Percentiles rank a stretch among this genome's conserved stretches.
Evolutionary conservation across 2,329 filamentous ascomycete species (phyloP).

Genomic region (Cucurbitaria berberidis): DNA sequence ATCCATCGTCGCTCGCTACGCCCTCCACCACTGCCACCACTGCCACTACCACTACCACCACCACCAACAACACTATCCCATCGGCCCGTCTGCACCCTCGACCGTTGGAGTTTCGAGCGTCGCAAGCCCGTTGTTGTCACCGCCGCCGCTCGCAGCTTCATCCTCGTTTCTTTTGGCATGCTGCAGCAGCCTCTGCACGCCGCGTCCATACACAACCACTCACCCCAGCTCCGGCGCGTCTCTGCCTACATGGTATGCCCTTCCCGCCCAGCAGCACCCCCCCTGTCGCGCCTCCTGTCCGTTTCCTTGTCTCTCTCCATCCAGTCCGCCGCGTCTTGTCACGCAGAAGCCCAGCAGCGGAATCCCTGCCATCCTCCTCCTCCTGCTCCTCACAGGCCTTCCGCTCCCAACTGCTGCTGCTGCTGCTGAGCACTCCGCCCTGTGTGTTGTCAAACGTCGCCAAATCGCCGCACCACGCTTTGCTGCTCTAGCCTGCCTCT

Average conservation of each 20-base stretch:
- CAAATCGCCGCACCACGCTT: slow-evolving; percentile 19
- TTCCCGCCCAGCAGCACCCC: slow-evolving; percentile 46
- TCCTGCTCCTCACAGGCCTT: too few species aligned
- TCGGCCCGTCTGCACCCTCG: slow-evolving; percentile 31
- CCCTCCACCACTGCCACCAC: too few species aligned
- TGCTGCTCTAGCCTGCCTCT: slow-evolving; percentile 38
- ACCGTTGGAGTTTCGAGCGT: slow-evolving; percentile 41
- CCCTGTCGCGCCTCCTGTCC: slow-evolving; percentile 37
- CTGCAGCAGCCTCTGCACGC: slow-evolving; percentile 48
- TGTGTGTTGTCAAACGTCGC: slow-evolving; percentile 42
- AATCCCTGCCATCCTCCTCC: slow-evolving; percentile 40
- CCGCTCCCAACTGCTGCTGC: slow-evolving; percentile 37
- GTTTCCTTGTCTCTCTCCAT: slow-evolving; percentile 30
- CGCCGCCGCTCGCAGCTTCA: slow-evolving; percentile 35
- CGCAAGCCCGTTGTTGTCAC: slow-evolving; percentile 33
- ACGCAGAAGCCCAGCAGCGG: slow-evolving; percentile 36
- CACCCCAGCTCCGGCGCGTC: slow-evolving; percentile 45
- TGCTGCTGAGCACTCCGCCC: too few species aligned
- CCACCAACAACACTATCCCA: slow-evolving; percentile 12
- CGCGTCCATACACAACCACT: slow-evolving; percentile 40
- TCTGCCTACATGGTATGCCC: slow-evolving; percentile 53
- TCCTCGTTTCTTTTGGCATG: slow-evolving; percentile 47
- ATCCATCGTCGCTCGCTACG: slow-evolving; percentile 28
- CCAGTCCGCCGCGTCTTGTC: slow-evolving; percentile 38
- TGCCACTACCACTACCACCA: too few species aligned